A percentile compares a stretch with the other conserved stretches of the same genome.
Evolutionary conservation across 192 early-diverging fungal species (phyloP).

Genomic region (Mortierella alpina): DNA sequence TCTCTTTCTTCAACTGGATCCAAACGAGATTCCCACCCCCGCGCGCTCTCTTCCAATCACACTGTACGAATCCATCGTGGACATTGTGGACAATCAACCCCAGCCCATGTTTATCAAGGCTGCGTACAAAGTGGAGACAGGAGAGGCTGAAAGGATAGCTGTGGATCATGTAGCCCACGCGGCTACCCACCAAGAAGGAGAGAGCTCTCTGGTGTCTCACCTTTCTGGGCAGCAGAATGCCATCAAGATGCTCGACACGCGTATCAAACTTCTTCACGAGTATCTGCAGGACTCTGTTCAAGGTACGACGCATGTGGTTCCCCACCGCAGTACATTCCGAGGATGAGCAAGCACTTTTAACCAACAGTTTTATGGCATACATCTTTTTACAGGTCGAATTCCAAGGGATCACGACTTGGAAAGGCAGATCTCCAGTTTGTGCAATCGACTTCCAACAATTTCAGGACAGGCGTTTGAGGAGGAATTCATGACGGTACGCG

Average conservation of each 20-base stretch:
- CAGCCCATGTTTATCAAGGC: slow-evolving; percentile 72
- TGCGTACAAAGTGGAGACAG: slow-evolving; percentile 83
- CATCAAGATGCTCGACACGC: slow-evolving; percentile 82
- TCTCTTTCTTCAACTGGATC: slow-evolving; percentile 79
- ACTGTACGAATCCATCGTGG: slow-evolving; percentile 83
- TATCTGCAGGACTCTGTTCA: slow-evolving; percentile 79
- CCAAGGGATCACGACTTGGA: slow-evolving; percentile 79
- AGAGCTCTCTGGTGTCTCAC: slow-evolving; percentile 73
- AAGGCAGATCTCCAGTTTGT: slow-evolving; percentile 80
- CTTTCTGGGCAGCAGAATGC: slow-evolving; percentile 82
- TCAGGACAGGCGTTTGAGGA: slow-evolving; percentile 73
- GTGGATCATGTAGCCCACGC: slow-evolving; percentile 87
- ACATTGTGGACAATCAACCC: slow-evolving; percentile 66
- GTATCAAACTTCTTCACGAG: slow-evolving; percentile 74
- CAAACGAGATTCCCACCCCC: slow-evolving; percentile 59
- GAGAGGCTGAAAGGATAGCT: slow-evolving; percentile 89
- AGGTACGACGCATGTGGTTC: slow-evolving; percentile 49
- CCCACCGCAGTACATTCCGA: neutral
- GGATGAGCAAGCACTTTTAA: neutral
- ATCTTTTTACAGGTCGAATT: slow-evolving; percentile 22
- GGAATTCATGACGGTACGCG: slow-evolving; percentile 75
- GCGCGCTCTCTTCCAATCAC: slow-evolving; percentile 77
- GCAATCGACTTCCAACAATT: slow-evolving; percentile 77
- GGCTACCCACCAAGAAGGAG: slow-evolving; percentile 62
- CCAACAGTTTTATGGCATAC: neutral